Evolutionary conservation across 176 grass and related monocot genomes (phyloP).

Genomic region (Avena sativa): DNA sequence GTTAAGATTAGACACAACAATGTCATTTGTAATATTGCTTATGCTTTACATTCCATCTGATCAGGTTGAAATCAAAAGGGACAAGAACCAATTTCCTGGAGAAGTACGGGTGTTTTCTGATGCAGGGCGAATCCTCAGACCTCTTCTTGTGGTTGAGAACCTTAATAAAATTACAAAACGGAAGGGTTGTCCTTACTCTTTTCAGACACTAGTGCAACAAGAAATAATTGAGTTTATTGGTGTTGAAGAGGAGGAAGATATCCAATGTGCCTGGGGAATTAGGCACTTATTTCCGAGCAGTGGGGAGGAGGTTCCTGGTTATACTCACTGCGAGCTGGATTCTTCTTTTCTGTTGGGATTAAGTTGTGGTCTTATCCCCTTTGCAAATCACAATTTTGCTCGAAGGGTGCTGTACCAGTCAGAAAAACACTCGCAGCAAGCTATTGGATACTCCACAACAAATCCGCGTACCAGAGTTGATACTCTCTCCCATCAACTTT

Average conservation of each 20-base stretch:
- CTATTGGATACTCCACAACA: conserved; percentile 93
- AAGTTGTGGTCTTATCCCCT: conserved; percentile 90
- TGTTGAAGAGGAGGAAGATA: conserved; percentile 96
- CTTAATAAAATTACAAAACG: conserved; percentile 77
- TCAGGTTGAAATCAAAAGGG: conserved; percentile 97
- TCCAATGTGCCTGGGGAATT: conserved; percentile 81
- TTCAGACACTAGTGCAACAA: conserved; percentile 82
- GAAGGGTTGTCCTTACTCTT: conserved; percentile 63
- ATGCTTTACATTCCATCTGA: conserved; percentile 24
- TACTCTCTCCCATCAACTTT: conserved; percentile 89
- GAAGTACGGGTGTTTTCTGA: conserved; percentile 96
- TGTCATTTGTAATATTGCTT: conserved; percentile 17
- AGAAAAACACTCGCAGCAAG: conserved; percentile 96
- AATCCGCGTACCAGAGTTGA: conserved; percentile 87
- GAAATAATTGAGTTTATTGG: conserved; percentile 92
- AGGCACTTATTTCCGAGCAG: conserved; percentile 58
- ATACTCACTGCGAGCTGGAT: conserved; percentile 90
- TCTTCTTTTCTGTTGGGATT: conserved; percentile 84
- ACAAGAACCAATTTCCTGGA: conserved; percentile 60
- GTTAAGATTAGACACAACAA: conserved; percentile 6
- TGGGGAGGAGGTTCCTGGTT: conserved; percentile 49
- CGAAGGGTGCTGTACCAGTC: conserved; percentile 85
- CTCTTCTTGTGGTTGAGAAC: conserved; percentile 93
- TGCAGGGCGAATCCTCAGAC: conserved; percentile 80
- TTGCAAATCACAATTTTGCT: conserved; percentile 97